Percentiles rank a stretch among this genome's conserved stretches.
phyloP scores from a whole-genome alignment of 495 filamentous ascomycete species.

The Alectoria sarmentosa region DNA sequence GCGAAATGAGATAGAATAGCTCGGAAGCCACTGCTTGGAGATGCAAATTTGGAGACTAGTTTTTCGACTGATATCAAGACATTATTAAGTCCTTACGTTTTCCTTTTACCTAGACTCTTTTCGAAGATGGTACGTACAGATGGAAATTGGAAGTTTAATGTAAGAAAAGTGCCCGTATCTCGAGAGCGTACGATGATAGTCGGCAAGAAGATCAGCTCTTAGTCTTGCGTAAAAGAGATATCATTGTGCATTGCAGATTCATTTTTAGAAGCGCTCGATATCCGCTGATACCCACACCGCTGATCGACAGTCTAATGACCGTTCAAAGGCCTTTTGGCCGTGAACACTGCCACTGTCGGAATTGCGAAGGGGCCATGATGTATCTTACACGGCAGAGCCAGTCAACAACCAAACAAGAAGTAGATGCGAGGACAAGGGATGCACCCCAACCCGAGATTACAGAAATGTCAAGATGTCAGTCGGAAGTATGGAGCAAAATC shows the following conservation, averaged over 20 bases:
- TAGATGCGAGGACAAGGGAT: neutral
- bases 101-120: neutral
- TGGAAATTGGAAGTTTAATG: neutral
- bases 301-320: neutral
- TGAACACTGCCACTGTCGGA: neutral
- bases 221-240: neutral
- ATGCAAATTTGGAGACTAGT: neutral
- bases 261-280: neutral
- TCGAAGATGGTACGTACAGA: too few species aligned
- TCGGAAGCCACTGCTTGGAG: neutral
- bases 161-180: neutral
- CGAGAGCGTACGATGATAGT: neutral
- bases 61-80: neutral
- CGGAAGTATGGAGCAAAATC: neutral
- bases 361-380: neutral
- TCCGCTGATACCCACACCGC: conserved; percentile 2
- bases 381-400: neutral
- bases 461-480: neutral
- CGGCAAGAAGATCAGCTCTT: neutral
- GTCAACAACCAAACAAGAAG: neutral
- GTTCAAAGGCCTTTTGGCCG: neutral
- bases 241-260: neutral
- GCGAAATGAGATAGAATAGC: neutral
- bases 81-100: too few species aligned
- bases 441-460: neutral